Evolutionary conservation across 371 early-diverging fungal genomes (phyloP).

Genomic region (Funneliformis caledonium): DNA sequence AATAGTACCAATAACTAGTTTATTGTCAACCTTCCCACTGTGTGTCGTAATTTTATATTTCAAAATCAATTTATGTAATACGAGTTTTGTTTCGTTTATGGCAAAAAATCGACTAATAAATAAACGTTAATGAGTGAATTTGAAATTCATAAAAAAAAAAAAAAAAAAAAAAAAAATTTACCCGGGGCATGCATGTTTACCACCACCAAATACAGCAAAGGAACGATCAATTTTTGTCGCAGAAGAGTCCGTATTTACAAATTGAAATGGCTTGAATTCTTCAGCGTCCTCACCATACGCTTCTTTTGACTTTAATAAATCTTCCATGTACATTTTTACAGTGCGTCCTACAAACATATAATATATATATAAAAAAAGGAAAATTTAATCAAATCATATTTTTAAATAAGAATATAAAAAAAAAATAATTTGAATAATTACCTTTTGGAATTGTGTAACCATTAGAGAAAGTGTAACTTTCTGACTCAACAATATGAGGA

Average conservation of each 20-base stretch:
- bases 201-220: not conserved
- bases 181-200: constrained; percentile 17
- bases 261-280: not conserved
- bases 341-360: not conserved
- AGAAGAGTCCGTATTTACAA: constrained; percentile 29
- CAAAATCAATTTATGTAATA: not conserved
- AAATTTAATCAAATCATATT: not conserved
- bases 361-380: not conserved
- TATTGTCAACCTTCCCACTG: not conserved
- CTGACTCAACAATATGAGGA: not conserved
- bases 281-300: not conserved
- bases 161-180: not conserved
- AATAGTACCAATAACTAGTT: not conserved
- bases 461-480: constrained; percentile 5
- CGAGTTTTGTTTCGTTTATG: not conserved
- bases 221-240: not conserved
- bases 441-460: constrained; percentile 16
- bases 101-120: constrained; percentile 14
- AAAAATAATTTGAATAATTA: not conserved
- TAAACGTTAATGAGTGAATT: not conserved
- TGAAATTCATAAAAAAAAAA: not conserved
- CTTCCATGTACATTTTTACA: not conserved
- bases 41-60: not conserved
- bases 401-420: not conserved
- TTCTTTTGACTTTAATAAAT: not conserved